A percentile compares a stretch with the other conserved stretches of the same genome.
Evolutionary conservation across 2,329 filamentous ascomycete species (phyloP).

Genomic region (Diaporthe destruens): DNA sequence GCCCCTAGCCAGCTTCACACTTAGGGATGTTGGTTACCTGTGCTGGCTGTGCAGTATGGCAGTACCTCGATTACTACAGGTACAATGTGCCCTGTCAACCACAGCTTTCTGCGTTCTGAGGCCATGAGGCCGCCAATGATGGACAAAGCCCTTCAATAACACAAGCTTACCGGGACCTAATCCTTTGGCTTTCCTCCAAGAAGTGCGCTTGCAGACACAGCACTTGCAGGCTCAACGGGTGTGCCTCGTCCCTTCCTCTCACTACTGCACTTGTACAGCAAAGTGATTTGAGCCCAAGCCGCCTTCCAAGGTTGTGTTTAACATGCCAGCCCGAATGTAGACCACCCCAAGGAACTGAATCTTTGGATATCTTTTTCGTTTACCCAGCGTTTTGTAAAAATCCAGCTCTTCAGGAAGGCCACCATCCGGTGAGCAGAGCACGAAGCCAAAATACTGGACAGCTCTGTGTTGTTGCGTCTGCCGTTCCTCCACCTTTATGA

Average conservation of each 20-base stretch:
- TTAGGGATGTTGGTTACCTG: neutral
- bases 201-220: neutral
- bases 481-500: neutral
- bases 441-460: neutral
- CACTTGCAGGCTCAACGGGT: neutral
- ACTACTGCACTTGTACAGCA: neutral
- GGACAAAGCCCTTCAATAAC: neutral
- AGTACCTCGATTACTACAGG: neutral
- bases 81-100: neutral
- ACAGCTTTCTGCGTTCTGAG: neutral
- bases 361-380: neutral
- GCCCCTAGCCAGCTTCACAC: neutral
- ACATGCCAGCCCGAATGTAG: neutral
- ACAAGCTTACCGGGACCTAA: neutral
- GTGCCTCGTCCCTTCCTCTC: neutral
- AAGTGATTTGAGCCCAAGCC: neutral
- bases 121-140: neutral
- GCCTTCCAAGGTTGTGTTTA: neutral
- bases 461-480: neutral
- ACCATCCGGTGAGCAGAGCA: neutral
- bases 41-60: neutral
- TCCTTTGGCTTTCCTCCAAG: neutral
- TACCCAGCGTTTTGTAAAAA: neutral
- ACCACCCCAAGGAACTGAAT: too few relatives aligned
- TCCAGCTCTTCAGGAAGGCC: neutral